phyloP scores from a whole-genome alignment of 805 yeast species.

The Jamesozyma jinghongensis region DNA sequence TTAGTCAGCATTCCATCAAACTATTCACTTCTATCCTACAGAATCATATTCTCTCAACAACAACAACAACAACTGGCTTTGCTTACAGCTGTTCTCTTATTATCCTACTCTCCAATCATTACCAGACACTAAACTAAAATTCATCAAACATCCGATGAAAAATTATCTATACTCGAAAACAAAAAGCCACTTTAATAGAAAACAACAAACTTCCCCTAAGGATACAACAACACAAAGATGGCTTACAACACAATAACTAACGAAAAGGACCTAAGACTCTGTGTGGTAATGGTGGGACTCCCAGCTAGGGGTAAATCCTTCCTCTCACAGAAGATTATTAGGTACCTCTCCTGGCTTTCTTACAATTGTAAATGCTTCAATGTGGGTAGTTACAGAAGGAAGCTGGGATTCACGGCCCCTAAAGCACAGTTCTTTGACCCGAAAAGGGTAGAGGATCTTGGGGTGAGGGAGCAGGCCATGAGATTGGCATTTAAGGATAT shows the following conservation, averaged over 20 bases:
- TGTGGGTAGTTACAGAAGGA: conserved; percentile 78
- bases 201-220: background rate
- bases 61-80: too few species aligned
- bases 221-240: conserved; percentile 5
- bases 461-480: conserved; percentile 60
- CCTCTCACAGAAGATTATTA: conserved; percentile 87
- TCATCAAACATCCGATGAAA: too few species aligned
- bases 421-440: conserved; percentile 72
- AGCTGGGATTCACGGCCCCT: conserved; percentile 39
- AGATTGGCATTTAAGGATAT: conserved; percentile 65
- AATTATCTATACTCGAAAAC: too few species aligned
- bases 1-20: too few species aligned
- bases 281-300: conserved; percentile 82
- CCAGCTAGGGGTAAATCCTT: conserved; percentile 92
- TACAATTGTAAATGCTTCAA: conserved; percentile 81
- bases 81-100: too few species aligned
- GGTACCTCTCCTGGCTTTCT: conserved; percentile 88
- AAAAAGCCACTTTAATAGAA: too few species aligned
- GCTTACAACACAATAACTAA: conserved; percentile 33
- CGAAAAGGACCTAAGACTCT: conserved; percentile 54
- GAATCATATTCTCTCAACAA: too few species aligned
- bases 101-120: too few species aligned
- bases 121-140: too few species aligned
- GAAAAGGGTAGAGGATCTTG: conserved; percentile 53
- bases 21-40: too few species aligned